Evolutionary conservation across 805 yeast genomes (phyloP), one percentile per base, ranked within the genome.

Genomic region (Pichia kluyveri): DNA sequence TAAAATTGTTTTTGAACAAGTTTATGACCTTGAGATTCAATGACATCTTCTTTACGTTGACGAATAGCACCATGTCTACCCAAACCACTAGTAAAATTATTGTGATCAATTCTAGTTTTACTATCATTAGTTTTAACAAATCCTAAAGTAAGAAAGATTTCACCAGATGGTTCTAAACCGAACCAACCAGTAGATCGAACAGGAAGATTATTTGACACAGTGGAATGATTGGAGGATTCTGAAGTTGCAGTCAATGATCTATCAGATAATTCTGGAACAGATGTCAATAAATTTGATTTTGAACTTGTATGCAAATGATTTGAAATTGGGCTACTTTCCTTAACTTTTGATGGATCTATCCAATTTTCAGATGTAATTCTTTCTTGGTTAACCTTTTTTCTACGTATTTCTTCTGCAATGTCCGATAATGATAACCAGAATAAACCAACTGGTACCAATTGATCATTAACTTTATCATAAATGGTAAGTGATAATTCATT

Each of bases 31-130:
- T 88, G 95, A 58, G 88, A 93, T 66, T 91, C 96, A 62, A 82
- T 86, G 2, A 93, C 87, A 56, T 86, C 95, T 60, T 82, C 87
- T 56, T 90, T 88, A 69, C 90, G 82, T 65, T 88, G 93, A 60
- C 96, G 84, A 54, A 93, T 91, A 53, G 99, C 99, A 70, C 97
- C 98, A 62, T 91, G 96, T 73, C 99, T 95, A 34, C 88, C 91
- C 46, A 85, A 72, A 0, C 87, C 87, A 46, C 84, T 84, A 42
- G 76, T 67, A 45, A 65, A 66, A 27, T 72, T 77, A 43, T 69
- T 71, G 54, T 71, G 73, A 46, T 72, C 74, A 18, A 74, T 76
- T 37, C 53, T 51, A 27, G 69, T 67, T 7, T 83, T 76, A 39
- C 61, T 65, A 6, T 53, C 54, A 48, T 58, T 68, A 1, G 75